Conservation (phyloP, 495 filamentous ascomycete species). For the Friedmanniomyces simplex region DNA sequence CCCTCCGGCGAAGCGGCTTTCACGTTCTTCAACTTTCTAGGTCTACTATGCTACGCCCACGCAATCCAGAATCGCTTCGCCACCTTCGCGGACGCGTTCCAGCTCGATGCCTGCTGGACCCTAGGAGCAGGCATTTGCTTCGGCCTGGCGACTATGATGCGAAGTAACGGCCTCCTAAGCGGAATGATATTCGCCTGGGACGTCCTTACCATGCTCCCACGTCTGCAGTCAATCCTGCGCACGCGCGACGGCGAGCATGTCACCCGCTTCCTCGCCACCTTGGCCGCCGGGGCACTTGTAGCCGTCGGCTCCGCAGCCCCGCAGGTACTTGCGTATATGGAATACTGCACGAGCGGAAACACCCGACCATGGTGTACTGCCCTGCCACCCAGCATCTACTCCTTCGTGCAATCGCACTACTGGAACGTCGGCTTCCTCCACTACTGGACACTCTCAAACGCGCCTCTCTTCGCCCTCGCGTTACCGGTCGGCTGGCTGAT, state of each 20-base stretch:
- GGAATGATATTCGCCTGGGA: constrained; percentile 62
- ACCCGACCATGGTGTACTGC: constrained; percentile 64
- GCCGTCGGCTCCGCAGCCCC: constrained; percentile 57
- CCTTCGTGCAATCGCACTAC: constrained; percentile 78
- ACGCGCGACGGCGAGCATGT: constrained; percentile 8
- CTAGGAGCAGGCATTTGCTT: constrained; percentile 57
- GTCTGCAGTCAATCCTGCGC: constrained; percentile 11
- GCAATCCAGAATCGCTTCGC: constrained; percentile 22
- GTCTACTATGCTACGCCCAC: constrained; percentile 50
- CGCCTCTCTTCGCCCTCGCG: constrained; percentile 81
- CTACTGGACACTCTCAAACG: constrained; percentile 82
- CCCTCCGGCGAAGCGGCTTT: constrained; percentile 77
- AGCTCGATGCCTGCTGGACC: constrained; percentile 37
- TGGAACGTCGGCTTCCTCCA: constrained; percentile 83
- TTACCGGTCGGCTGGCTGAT: constrained; percentile 67
- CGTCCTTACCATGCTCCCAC: constrained; percentile 30
- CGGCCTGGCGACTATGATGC: constrained; percentile 60
- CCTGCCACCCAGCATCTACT: constrained; percentile 71
- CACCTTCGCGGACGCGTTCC: constrained; percentile 11
- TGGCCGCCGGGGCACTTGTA: constrained; percentile 55
- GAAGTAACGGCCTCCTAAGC: constrained; percentile 81
- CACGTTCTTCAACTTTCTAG: constrained; percentile 64
- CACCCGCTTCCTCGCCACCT: constrained; percentile 35
- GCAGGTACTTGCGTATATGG: constrained; percentile 62
- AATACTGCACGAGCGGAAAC: constrained; percentile 48